Evolutionary conservation across 1,284 basidiomycete species (phyloP).

Genomic region (Neonothopanus nambi): DNA sequence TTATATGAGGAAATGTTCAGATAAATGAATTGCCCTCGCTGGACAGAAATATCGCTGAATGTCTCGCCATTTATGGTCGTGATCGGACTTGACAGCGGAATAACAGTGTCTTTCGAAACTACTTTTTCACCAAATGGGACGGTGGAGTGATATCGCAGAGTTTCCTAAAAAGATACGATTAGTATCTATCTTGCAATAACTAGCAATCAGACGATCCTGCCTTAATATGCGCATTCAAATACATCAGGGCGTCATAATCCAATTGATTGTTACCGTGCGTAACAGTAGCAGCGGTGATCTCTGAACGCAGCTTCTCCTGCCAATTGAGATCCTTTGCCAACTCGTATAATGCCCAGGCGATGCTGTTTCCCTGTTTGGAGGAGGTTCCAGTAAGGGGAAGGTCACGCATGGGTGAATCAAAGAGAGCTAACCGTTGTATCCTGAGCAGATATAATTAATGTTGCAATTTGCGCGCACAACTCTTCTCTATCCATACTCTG

Average conservation of each 20-base stretch:
- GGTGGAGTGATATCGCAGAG: slow-evolving; percentile 45
- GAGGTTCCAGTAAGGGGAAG: too few species aligned
- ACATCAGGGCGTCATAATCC: slow-evolving; percentile 45
- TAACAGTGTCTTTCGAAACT: slow-evolving; percentile 23
- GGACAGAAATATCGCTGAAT: not conserved
- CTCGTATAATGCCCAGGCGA: slow-evolving; percentile 46
- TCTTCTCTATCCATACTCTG: too few species aligned
- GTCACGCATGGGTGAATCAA: too few species aligned
- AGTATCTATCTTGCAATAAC: not conserved
- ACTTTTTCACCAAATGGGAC: slow-evolving; percentile 42
- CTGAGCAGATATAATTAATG: too few species aligned
- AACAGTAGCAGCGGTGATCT: slow-evolving; percentile 38
- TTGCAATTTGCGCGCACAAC: too few species aligned
- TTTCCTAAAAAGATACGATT: slow-evolving; percentile 34
- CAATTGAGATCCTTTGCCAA: slow-evolving; percentile 37
- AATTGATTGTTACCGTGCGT: slow-evolving; percentile 38
- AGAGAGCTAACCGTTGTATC: too few species aligned
- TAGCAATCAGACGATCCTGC: slow-evolving; percentile 22
- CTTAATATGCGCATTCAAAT: slow-evolving; percentile 45
- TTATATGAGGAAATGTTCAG: too few species aligned
- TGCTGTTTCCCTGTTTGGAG: too few species aligned
- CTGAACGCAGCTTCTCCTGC: slow-evolving; percentile 37
- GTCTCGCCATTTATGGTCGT: slow-evolving; percentile 17
- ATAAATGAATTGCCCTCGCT: too few species aligned
- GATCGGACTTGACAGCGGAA: slow-evolving; percentile 7